Base-by-base conservation (phyloP, 441 rosid species). In the Eutrema salsugineum region DNA sequence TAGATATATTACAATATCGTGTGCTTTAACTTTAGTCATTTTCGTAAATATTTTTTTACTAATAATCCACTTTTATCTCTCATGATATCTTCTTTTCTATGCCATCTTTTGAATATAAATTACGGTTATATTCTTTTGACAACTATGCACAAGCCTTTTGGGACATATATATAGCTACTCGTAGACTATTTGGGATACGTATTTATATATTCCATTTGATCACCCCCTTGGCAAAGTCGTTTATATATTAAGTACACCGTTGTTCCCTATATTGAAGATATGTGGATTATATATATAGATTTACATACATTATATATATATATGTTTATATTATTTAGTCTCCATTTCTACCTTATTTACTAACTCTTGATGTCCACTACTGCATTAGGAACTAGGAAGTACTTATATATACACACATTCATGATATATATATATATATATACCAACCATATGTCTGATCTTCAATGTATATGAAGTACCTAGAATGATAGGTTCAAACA, bases 71-170 rank as follows among this genome's bases (percentile, higher is more conserved):
- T 68, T 68, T 75, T 47, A n/a, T 22, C 30, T 63, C 48, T 48
- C 61, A 57, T 50, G 49, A 24, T 49, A 33, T 59, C 63, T 65
- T 57, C 66, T 64, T 46, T 58, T 57, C 44, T 57, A 22, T 56
- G 66, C 40, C 32, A 48, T 47, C 75, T 69, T 69, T 56, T 69
- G 40, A 12, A 63, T 76, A n/a, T 63, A 14, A 1, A 64, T 8
- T 11, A 12, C 44, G 62, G 28, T 50, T 32, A 15, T 35, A 19
- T 48, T 55, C 66, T 63, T 71, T 77, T 65, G 80, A 77, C 76
- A 77, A 70, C 76, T 65, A 65, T 43, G 76, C 76, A 70, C 75
- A 15, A 65, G 60, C 76, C 63, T 76, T 76, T 70, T 24, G 67
- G 47, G 71, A 74, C 78, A 67, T 64, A 22, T 28, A 19, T 22